phyloP scores from a whole-genome alignment of 176 grass and related monocot species.

The Aechmea fasciata region DNA sequence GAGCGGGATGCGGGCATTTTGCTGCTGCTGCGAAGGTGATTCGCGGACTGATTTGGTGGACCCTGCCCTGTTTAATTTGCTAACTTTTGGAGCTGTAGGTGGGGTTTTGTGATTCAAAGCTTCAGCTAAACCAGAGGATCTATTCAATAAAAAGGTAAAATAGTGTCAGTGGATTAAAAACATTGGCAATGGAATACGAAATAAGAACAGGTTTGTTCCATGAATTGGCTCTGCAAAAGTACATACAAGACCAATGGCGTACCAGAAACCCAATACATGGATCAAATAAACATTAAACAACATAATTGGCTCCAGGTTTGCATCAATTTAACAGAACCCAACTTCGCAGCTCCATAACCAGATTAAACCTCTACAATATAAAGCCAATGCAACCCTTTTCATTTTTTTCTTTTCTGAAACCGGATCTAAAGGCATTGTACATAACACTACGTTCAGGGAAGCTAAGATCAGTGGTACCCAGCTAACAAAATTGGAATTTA shows the following conservation, averaged over 20 bases:
- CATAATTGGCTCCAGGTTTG: background rate
- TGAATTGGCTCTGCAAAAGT: background rate
- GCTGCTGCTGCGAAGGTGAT: slow-evolving; percentile 22
- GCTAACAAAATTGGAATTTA: background rate
- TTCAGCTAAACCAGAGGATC: slow-evolving; percentile 26
- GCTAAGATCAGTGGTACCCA: background rate
- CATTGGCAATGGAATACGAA: background rate
- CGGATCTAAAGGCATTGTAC: background rate
- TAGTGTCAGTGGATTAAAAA: background rate
- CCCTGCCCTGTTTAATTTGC: slow-evolving; percentile 30
- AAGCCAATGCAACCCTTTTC: too few relatives aligned
- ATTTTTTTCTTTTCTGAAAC: too few relatives aligned
- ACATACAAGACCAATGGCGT: background rate
- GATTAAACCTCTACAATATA: background rate
- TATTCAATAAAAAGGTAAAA: slow-evolving; percentile 20
- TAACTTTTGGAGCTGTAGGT: slow-evolving; percentile 33
- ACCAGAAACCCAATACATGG: background rate
- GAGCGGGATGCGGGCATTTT: slow-evolving; percentile 22
- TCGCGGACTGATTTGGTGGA: slow-evolving; percentile 30
- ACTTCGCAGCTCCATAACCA: background rate
- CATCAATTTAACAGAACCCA: background rate
- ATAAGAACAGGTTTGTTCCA: too few relatives aligned
- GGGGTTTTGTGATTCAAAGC: slow-evolving; percentile 25
- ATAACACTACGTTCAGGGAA: background rate
- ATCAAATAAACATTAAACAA: background rate